Base-by-base conservation (phyloP, 208 protist species). In the Spongospora subterranea region DNA sequence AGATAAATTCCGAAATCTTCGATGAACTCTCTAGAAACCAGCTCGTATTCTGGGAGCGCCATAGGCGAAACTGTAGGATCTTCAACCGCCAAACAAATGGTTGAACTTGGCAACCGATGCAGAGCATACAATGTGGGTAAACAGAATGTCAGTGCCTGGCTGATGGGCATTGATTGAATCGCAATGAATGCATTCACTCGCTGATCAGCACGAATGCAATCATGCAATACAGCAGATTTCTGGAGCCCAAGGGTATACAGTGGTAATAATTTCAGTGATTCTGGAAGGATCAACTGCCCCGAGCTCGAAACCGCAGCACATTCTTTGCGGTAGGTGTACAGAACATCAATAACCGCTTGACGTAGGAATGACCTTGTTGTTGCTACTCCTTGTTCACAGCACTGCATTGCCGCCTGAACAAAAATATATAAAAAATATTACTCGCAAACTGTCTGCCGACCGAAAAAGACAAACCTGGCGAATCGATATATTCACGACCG, bases 181-280 rank as follows among this genome's bases (percentile, higher is more conserved):
- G 71, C 6, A 43, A 35, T 43, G 17, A 82, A 43, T 40, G 71
- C 88, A 89, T 76, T 65, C 6, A 89, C 88, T 6, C 88, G 46
- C 88, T 32, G 38, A 89, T 89, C 88, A 65, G 50, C 54, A 1
- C 88, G 50, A 40, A 89, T 45, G 45, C 54, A 76, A 35, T 60
- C 88, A 65, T 60, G 35, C 6, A 89, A 32, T 6, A 89, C 65
- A 65, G 6, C 17, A 13, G 13, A 65, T n/a, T 92, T 92, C 46
- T 92, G 91, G n/a, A 92, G 50, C 6, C 90, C 90, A 1, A 93
- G 92, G 0, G 89, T 91, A 46, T 90, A 92, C 1, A 94, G 90
- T 0, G 93, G 93, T 41, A 94, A 82, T 41, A 94, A 89, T 88
- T 94, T 94, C 24, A 94, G 93, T 13, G 91, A 88, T 89, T 94